Evolutionary conservation across 805 yeast genomes (phyloP), one percentile per base, ranked within the genome.

Genomic region (Kazachstania martiniae): DNA sequence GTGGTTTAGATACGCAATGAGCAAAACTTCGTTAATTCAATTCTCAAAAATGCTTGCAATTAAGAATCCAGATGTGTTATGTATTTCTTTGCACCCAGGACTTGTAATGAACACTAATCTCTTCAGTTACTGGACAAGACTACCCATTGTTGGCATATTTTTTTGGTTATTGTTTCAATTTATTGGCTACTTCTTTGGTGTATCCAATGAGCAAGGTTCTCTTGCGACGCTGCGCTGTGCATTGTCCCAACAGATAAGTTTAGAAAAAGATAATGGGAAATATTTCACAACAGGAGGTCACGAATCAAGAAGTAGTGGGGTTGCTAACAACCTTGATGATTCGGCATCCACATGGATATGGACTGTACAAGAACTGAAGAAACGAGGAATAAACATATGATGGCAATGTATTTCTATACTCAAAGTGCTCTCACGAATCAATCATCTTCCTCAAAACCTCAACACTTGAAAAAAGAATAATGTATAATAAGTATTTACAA

Each of bases 91-190:
- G 3, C 87, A 83, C 46, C 94, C 94, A 0, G 95, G 95, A 0
- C 68, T 82, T 41, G 83, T 82, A n/a, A 77, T 84, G 81, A 75
- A 76, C 45, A 77, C 94, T 2, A 77, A 78, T 42, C 53, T 79
- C 29, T 80, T 79, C 50, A 64, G 78, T 28, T 81, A 79, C 50
- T 79, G 86, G 76, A 81, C 89, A 2, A 59, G 84, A 35, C 59
- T 79, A 12, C 93, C 94, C 0, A 59, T 83, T 4, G 65, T 84
- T n/a, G 94, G 95, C 1, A 65, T 74, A 1, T 45, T 78, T 22
- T 80, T 80, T 43, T 76, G 87, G 84, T 56, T 78, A 25, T 53
- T 72, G 8, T 80, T 82, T 51, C 83, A 80, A 48, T 47, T 77
- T 6, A 74, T 82, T 47, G 83, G 82, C 1, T 71, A 59, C 42